Evolutionary conservation across 2,329 filamentous ascomycete genomes (phyloP).

Genomic region (Tolypocladium sp.): DNA sequence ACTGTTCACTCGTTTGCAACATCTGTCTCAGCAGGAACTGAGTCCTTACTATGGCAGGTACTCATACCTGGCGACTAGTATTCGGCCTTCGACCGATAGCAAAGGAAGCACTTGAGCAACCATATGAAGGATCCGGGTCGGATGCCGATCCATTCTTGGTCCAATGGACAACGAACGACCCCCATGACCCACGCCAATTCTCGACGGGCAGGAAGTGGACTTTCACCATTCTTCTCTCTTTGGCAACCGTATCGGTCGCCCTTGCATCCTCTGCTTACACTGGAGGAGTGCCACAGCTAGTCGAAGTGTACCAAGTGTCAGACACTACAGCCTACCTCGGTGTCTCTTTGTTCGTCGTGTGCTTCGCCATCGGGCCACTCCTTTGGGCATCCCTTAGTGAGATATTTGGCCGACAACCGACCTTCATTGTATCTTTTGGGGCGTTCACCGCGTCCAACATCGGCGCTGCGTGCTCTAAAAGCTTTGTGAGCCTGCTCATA

Average conservation of each 20-base stretch:
- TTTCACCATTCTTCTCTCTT: background rate
- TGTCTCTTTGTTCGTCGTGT: constrained; percentile 46
- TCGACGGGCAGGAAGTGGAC: background rate
- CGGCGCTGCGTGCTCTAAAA: too few relatives aligned
- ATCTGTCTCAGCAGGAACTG: too few relatives aligned
- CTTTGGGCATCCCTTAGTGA: constrained; percentile 47
- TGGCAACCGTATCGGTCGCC: background rate
- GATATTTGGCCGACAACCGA: constrained; percentile 28
- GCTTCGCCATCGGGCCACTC: constrained; percentile 43
- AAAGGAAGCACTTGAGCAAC: too few relatives aligned
- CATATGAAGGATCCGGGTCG: too few relatives aligned
- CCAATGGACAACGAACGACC: background rate
- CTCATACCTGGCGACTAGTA: too few relatives aligned
- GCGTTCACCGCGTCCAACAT: too few relatives aligned
- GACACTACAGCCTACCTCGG: constrained; percentile 17
- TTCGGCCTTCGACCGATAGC: too few relatives aligned
- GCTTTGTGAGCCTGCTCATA: too few relatives aligned
- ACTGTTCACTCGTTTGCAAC: too few relatives aligned
- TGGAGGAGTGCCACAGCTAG: background rate
- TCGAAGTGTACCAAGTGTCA: background rate
- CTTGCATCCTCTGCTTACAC: background rate
- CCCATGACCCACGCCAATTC: background rate
- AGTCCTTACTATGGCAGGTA: too few relatives aligned
- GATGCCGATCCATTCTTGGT: background rate
- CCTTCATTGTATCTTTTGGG: too few relatives aligned